phyloP scores from a whole-genome alignment of 495 filamentous ascomycete species.

The Aspergillus ostianus region DNA sequence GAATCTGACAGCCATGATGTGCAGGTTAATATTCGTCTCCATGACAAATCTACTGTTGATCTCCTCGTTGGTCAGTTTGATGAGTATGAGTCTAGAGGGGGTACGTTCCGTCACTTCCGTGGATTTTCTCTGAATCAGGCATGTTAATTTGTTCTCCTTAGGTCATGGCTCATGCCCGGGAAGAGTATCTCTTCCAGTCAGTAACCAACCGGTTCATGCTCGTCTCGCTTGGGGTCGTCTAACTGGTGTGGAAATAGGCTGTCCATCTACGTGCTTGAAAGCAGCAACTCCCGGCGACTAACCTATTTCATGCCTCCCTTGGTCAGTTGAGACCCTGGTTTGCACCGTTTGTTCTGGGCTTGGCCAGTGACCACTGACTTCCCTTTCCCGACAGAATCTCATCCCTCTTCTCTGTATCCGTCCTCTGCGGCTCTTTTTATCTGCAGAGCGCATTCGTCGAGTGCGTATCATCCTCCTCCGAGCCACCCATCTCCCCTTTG shows the following conservation, averaged over 20 bases:
- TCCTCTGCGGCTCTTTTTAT: slow-evolving; percentile 73
- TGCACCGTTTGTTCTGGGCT: not conserved
- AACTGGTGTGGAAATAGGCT: slow-evolving; percentile 29
- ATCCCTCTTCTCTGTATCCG: slow-evolving; percentile 80
- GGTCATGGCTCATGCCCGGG: slow-evolving; percentile 60
- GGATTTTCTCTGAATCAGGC: not conserved
- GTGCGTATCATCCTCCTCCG: slow-evolving; percentile 78
- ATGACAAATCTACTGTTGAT: slow-evolving; percentile 90
- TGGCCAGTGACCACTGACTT: not conserved
- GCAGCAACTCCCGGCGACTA: slow-evolving; percentile 70
- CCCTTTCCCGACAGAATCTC: slow-evolving; percentile 59
- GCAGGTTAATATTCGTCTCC: slow-evolving; percentile 71
- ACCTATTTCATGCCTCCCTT: slow-evolving; percentile 74
- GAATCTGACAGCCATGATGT: slow-evolving; percentile 19
- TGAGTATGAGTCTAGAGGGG: slow-evolving; percentile 84
- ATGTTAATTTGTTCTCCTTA: slow-evolving; percentile 24
- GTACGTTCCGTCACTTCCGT: slow-evolving; percentile 51
- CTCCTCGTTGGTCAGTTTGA: slow-evolving; percentile 85
- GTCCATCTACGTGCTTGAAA: slow-evolving; percentile 72
- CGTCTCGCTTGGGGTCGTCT: slow-evolving; percentile 7
- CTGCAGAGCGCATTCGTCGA: slow-evolving; percentile 67
- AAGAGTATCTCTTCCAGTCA: slow-evolving; percentile 86
- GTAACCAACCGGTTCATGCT: slow-evolving; percentile 15
- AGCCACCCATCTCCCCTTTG: slow-evolving; percentile 63
- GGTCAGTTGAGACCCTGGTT: slow-evolving; percentile 35